Conservation (phyloP, 208 protist species). For the Angomonas deanei region DNA sequence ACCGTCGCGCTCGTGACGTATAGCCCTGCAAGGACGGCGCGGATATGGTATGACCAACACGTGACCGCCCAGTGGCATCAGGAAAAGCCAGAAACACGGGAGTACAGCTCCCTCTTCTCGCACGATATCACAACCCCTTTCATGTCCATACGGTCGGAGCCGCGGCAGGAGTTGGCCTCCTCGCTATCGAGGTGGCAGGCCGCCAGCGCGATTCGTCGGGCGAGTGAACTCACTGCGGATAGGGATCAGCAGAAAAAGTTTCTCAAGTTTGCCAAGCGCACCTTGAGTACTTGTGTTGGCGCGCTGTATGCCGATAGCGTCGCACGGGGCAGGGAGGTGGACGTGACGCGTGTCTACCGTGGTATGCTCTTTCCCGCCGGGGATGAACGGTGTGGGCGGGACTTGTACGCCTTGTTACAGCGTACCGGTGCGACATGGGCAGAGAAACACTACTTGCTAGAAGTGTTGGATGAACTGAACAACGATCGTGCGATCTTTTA, state of each 20-base stretch:
- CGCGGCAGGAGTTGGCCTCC: slow-evolving; percentile 57
- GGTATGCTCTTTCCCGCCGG: slow-evolving; percentile 55
- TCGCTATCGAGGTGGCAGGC: slow-evolving; percentile 32
- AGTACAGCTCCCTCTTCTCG: slow-evolving; percentile 21
- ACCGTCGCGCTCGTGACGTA: slow-evolving; percentile 47
- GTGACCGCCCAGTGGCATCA: slow-evolving; percentile 68
- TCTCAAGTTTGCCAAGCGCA: background rate
- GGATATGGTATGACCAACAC: slow-evolving; percentile 62
- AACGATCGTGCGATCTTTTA: slow-evolving; percentile 14
- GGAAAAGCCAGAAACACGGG: slow-evolving; percentile 19
- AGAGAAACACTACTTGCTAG: background rate
- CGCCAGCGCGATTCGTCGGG: background rate
- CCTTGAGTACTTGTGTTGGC: background rate
- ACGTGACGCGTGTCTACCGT: slow-evolving; percentile 26
- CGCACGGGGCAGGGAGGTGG: background rate
- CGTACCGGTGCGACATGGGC: slow-evolving; percentile 7
- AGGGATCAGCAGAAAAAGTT: background rate
- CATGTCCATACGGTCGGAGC: slow-evolving; percentile 32
- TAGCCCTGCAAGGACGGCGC: slow-evolving; percentile 11
- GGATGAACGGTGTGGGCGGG: slow-evolving; percentile 33
- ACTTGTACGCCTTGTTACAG: slow-evolving; percentile 11
- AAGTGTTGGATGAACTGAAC: slow-evolving; percentile 15
- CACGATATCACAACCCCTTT: slow-evolving; percentile 42
- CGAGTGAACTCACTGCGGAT: background rate
- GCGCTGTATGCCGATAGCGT: background rate